Percentiles rank a stretch among this genome's conserved stretches.
Evolutionary conservation across 805 yeast species (phyloP).

Genomic region (Metschnikowia koreensis): DNA sequence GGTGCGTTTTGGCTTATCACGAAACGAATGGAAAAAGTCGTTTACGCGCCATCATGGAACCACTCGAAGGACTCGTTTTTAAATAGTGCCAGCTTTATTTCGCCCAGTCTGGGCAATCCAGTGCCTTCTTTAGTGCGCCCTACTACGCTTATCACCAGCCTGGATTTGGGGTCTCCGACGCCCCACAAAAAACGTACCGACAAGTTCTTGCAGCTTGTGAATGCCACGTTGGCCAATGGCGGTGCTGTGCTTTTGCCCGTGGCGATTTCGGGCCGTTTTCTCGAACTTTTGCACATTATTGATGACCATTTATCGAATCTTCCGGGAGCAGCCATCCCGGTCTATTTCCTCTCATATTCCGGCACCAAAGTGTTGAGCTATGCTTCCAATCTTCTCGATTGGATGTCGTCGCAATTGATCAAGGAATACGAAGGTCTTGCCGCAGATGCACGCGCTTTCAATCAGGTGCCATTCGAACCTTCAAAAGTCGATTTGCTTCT

Average conservation of each 20-base stretch:
- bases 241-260: constrained; percentile 86
- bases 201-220: constrained; percentile 58
- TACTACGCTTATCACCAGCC: constrained; percentile 74
- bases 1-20: constrained; percentile 86
- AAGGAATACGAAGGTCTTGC: constrained; percentile 69
- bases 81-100: constrained; percentile 64
- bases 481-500: constrained; percentile 54
- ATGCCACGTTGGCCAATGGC: constrained; percentile 65
- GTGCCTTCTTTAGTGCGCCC: constrained; percentile 70
- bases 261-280: constrained; percentile 72
- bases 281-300: constrained; percentile 74
- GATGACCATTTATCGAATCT: constrained; percentile 54
- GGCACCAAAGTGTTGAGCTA: constrained; percentile 76
- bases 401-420: constrained; percentile 90
- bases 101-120: constrained; percentile 53
- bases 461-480: constrained; percentile 74
- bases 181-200: constrained; percentile 65
- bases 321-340: constrained; percentile 59
- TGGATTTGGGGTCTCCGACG: constrained; percentile 62
- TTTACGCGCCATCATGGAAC: constrained; percentile 93
- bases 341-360: constrained; percentile 71
- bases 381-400: constrained; percentile 88
- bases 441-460: constrained; percentile 21
- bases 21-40: constrained; percentile 72
- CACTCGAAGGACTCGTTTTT: constrained; percentile 86